These are phyloP conservation scores for Pseudonitzschia delicatissima DNA, from an alignment of 108 stramenopile species.

Conservation along the genomic window DNA sequence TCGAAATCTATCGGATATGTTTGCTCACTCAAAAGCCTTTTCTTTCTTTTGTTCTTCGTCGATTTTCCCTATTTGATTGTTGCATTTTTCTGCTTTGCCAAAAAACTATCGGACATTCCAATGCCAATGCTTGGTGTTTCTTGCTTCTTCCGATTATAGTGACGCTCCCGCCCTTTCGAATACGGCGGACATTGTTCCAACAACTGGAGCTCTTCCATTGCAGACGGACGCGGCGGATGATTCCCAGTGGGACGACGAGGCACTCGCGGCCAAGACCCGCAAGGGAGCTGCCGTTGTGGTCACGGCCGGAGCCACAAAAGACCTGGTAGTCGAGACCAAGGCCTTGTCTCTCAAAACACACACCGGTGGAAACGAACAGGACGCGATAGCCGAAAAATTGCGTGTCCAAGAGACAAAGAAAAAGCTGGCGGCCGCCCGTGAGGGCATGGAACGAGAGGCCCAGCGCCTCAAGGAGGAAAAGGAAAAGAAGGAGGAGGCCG, in stretches of 20 bases:
- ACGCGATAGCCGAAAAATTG: constrained; percentile 79
- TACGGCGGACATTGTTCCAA: not conserved
- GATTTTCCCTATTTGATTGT: not conserved
- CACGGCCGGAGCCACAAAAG: constrained; percentile 34
- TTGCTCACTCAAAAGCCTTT: no score
- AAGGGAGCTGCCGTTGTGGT: constrained; percentile 28
- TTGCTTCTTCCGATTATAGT: constrained; percentile 29
- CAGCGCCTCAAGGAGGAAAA: constrained; percentile 67
- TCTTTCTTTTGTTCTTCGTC: not conserved
- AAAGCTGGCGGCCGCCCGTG: constrained; percentile 71
- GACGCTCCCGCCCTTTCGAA: constrained; percentile 77
- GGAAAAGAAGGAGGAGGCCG: constrained; percentile 58
- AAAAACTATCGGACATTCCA: no score
- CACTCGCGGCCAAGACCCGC: constrained; percentile 35
- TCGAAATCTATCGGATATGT: no score
- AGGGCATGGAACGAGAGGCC: constrained; percentile 88
- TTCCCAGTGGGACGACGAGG: constrained; percentile 76
- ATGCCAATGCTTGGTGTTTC: no score
- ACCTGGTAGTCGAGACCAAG: constrained; percentile 60
- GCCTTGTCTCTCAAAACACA: constrained; percentile 51
- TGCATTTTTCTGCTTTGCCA: not conserved
- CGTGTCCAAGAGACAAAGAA: constrained; percentile 84
- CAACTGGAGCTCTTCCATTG: constrained; percentile 1
- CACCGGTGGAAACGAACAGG: constrained; percentile 39
- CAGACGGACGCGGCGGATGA: constrained; percentile 11